These are phyloP conservation scores for Blastobotrys parvus DNA, from an alignment of 805 yeast species.

Conservation along the genomic window DNA sequence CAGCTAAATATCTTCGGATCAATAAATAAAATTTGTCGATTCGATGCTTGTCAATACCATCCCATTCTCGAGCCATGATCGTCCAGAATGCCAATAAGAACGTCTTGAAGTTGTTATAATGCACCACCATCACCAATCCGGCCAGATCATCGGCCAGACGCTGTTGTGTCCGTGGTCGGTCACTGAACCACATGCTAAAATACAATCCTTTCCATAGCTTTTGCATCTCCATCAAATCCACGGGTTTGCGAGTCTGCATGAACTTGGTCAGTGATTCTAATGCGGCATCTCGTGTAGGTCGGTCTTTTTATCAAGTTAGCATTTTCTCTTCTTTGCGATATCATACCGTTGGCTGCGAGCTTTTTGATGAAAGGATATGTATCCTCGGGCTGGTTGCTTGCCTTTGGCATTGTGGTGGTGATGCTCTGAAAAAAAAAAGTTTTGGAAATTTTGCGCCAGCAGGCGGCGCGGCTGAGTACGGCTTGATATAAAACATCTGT, in stretches of 20 bases:
- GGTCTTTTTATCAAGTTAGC: conserved; percentile 29
- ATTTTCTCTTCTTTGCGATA: not conserved
- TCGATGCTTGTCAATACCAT: conserved; percentile 70
- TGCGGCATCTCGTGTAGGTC: conserved; percentile 67
- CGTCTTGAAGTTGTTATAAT: conserved; percentile 33
- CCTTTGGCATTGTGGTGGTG: conserved; percentile 9
- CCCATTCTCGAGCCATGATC: conserved; percentile 76
- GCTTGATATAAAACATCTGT: too few relatives aligned
- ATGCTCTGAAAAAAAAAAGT: not conserved
- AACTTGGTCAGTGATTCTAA: conserved; percentile 54
- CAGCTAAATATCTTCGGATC: conserved; percentile 66
- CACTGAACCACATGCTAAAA: conserved; percentile 94
- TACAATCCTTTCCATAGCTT: conserved; percentile 96
- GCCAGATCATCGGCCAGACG: conserved; percentile 69
- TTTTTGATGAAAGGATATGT: conserved; percentile 56
- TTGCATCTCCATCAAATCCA: conserved; percentile 49
- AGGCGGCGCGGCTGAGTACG: too few relatives aligned
- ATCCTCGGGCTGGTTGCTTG: conserved; percentile 2
- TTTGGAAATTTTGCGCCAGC: too few relatives aligned
- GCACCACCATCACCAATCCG: conserved; percentile 32
- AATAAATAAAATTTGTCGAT: conserved; percentile 78
- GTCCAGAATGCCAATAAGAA: conserved; percentile 77
- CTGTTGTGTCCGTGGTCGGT: conserved; percentile 88
- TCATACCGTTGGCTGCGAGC: conserved; percentile 65
- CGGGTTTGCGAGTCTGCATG: conserved; percentile 36